Evolutionary conservation across 352 stramenopile genomes (phyloP).

Genomic region (Globisporangium megalacanthum): DNA sequence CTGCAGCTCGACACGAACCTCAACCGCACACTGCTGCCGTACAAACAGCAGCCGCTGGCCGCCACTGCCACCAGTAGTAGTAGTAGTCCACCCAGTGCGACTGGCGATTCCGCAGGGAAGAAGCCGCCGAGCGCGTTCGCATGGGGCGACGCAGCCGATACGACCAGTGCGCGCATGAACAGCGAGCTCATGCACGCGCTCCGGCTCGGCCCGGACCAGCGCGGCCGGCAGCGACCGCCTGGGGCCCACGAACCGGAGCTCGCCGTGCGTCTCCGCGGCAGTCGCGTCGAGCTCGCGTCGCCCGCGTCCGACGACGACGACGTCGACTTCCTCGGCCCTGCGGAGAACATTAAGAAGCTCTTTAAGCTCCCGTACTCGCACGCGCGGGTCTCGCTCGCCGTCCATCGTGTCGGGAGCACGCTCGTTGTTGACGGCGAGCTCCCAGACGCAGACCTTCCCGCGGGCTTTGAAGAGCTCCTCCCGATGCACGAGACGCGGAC

Average conservation of each 20-base stretch:
- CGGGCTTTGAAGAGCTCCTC: conserved; percentile 55
- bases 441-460: conserved; percentile 55
- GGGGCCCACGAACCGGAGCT: conserved; percentile 48
- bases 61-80: neutral
- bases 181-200: conserved; percentile 72
- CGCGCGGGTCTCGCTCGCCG: conserved; percentile 66
- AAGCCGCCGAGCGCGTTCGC: conserved; percentile 28
- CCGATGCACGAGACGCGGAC: conserved; percentile 39
- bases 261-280: conserved; percentile 58
- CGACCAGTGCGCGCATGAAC: conserved; percentile 28
- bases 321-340: conserved; percentile 75
- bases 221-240: conserved; percentile 6
- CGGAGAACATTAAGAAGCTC: conserved; percentile 83
- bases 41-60: conserved; percentile 7
- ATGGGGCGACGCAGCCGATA: conserved; percentile 15
- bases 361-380: conserved; percentile 86
- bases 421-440: conserved; percentile 81
- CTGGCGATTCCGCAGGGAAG: conserved; percentile 4
- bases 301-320: conserved; percentile 48
- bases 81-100: neutral
- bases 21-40: conserved; percentile 62
- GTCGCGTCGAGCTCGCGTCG: conserved; percentile 65
- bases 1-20: conserved; percentile 75
- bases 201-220: conserved; percentile 36
- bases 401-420: conserved; percentile 74